Evolutionary conservation across 129 eudicot species (phyloP), one percentile per base, ranked within the genome.

Genomic region (Cynara cardunculus): DNA sequence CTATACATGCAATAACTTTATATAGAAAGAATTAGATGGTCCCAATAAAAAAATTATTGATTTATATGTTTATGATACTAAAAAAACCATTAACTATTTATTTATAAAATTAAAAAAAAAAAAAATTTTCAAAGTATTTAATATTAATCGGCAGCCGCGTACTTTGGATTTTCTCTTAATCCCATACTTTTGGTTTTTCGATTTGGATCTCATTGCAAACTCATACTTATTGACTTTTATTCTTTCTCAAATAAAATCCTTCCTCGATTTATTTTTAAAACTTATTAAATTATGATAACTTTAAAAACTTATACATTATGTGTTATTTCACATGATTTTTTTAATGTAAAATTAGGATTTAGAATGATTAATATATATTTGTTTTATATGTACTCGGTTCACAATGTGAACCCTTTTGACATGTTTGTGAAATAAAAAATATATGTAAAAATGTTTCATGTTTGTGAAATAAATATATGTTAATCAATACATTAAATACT

Each of bases 91-190:
- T 53, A 14, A 56, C 21, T 13, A n/a, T 61, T 13, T 73, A 9
- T 32, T 7, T 34, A n/a, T 32, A 30, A 61, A 72, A 16, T 7
- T 34, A n/a, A 59, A 30, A 61, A 72, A 16, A 44, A 73, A 41
- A 7, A 37, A 56, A 67, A 18, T 26, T 69, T 78, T 41, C 10
- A 12, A 32, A 22, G 21, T 78, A 44, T 44, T 49, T 49, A 21
- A 44, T 68, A 27, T 32, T 35, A 84, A 74, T 53, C 84, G 81
- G 83, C 75, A 65, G 89, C 92, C 86, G 89, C 21, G 71, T 72
- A 21, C 2, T 78, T 88, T 88, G 89, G 88, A 59, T 62, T 86
- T 80, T 77, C 59, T 44, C 75, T 71, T 37, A 27, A 65, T 81
- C 83, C 74, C 81, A 73, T 78, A 21, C 78, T 81, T 32, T 64